These are phyloP conservation scores for Aschersonia sp. DNA, from an alignment of 2,329 filamentous ascomycete species.

Conservation along the genomic window DNA sequence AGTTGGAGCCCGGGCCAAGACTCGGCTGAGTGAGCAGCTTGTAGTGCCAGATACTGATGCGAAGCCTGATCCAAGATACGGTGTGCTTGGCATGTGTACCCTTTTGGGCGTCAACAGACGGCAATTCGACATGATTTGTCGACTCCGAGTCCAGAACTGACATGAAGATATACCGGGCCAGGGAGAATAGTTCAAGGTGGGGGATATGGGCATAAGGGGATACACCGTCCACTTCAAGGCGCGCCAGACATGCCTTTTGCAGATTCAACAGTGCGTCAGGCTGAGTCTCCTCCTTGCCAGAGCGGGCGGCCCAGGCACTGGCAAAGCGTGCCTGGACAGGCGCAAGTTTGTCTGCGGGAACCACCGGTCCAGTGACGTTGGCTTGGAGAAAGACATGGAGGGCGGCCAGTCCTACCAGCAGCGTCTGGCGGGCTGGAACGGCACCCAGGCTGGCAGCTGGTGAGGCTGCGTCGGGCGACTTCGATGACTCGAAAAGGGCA, in stretches of 20 bases:
- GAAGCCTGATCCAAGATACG: constrained; percentile 48
- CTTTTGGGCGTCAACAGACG: constrained; percentile 5
- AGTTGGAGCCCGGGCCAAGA: constrained; percentile 36
- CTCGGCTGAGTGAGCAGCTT: constrained; percentile 44
- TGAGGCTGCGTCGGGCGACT: not conserved
- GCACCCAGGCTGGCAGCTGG: constrained; percentile 1
- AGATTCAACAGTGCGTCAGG: constrained; percentile 21
- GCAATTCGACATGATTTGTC: constrained; percentile 11
- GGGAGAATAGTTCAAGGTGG: constrained; percentile 65
- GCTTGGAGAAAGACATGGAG: constrained; percentile 71
- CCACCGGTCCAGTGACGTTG: constrained; percentile 74
- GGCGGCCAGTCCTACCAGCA: constrained; percentile 18
- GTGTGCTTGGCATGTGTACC: constrained; percentile 23
- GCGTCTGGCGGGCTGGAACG: constrained; percentile 5
- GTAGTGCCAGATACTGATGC: constrained; percentile 57
- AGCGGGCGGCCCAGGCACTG: constrained; percentile 18
- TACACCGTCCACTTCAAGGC: constrained; percentile 69
- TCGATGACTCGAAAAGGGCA: not conserved
- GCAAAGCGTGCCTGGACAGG: constrained; percentile 22
- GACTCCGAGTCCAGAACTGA: constrained; percentile 8
- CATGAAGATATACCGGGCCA: constrained; percentile 44
- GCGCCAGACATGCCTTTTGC: constrained; percentile 45
- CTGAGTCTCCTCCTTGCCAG: not conserved
- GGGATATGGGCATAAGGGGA: constrained; percentile 76
- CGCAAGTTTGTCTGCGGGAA: constrained; percentile 21